Evolutionary conservation across 2,329 filamentous ascomycete genomes (phyloP).

Genomic region (Tolypocladium endophyticum): DNA sequence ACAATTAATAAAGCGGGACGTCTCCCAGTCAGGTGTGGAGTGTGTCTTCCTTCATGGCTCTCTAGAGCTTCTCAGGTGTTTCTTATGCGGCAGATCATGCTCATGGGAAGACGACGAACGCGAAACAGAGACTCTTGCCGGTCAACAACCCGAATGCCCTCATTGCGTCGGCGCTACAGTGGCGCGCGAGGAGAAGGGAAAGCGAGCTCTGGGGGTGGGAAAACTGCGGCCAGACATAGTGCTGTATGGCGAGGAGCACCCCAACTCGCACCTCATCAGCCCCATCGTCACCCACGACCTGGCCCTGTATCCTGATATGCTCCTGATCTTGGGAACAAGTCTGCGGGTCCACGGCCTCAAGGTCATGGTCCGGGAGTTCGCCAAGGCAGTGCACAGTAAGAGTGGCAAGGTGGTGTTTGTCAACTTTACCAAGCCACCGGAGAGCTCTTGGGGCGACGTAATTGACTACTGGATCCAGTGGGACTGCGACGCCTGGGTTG

Average conservation of each 20-base stretch:
- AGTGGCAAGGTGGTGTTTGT: slow-evolving; percentile 63
- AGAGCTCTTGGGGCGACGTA: slow-evolving; percentile 62
- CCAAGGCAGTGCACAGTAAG: slow-evolving; percentile 57
- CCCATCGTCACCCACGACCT: slow-evolving; percentile 60
- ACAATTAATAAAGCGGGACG: slow-evolving; percentile 12
- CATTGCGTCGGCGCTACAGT: slow-evolving; percentile 53
- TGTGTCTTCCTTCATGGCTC: slow-evolving; percentile 65
- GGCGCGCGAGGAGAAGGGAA: slow-evolving; percentile 52
- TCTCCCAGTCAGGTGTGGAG: slow-evolving; percentile 37
- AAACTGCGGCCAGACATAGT: slow-evolving; percentile 64
- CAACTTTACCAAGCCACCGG: slow-evolving; percentile 61
- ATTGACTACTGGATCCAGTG: slow-evolving; percentile 67
- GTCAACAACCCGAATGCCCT: slow-evolving; percentile 57
- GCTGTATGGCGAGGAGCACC: slow-evolving; percentile 64
- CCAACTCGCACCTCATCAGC: slow-evolving; percentile 56
- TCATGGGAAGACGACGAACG: slow-evolving; percentile 49
- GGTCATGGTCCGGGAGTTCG: slow-evolving; percentile 60
- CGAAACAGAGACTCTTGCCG: slow-evolving; percentile 47
- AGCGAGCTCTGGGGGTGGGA: slow-evolving; percentile 56
- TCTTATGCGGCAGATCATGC: slow-evolving; percentile 45
- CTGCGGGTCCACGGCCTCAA: slow-evolving; percentile 62
- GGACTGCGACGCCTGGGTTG: slow-evolving; percentile 66
- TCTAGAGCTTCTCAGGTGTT: slow-evolving; percentile 54
- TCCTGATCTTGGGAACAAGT: slow-evolving; percentile 62
- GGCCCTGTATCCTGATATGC: slow-evolving; percentile 50